Base-by-base conservation (phyloP, 1,284 basidiomycete species). In the Naganishia cerealis region DNA sequence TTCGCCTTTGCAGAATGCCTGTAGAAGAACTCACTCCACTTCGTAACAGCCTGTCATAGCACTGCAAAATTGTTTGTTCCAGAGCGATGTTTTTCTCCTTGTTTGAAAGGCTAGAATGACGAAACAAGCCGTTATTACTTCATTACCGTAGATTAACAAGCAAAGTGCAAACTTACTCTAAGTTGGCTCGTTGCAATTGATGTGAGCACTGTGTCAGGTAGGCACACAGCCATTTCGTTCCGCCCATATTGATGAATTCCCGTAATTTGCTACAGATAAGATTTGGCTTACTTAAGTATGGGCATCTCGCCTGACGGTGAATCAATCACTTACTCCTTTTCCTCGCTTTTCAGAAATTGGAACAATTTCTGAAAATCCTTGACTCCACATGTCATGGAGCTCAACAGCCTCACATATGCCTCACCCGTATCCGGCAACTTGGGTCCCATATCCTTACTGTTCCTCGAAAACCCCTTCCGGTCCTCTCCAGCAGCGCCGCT, bases 141-240 rank as follows among this genome's bases (percentile, higher is more conserved):
- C 10, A 36, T 13, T 36, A 33, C 18, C 24, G n/a, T 7, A n/a
- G 8, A 12, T 33, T 33, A 33, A 33, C 29, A 33, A 24, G 15
- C 5, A 24, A 8, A 7, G 46, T 7, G 9, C 3, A 7, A 5
- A 53, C 61, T 63, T 26, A 63, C 61, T 63, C 61, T 15, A 63
- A 40, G 42, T 52, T 52, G 12, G 61, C 61, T 40, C 61, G 61
- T 42, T 63, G 61, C 36, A 63, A 50, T 52, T 63, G 61, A 63
- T 52, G 61, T 12, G 61, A 63, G 21, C 61, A 63, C 26, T 63
- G 61, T 16, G 61, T 63, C 21, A 63, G 39, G 61, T 63, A 63
- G 39, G 61, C 61, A n/a, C 61, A 63, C 21, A 63, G 26, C 61
- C 61, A 63, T 40, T 63, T 63, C n/a, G 42, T 63, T n/a, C 61